A percentile compares a stretch with the other conserved stretches of the same genome.
Conservation (phyloP, 2,329 filamentous ascomycete species). For the Colletotrichum lini region DNA sequence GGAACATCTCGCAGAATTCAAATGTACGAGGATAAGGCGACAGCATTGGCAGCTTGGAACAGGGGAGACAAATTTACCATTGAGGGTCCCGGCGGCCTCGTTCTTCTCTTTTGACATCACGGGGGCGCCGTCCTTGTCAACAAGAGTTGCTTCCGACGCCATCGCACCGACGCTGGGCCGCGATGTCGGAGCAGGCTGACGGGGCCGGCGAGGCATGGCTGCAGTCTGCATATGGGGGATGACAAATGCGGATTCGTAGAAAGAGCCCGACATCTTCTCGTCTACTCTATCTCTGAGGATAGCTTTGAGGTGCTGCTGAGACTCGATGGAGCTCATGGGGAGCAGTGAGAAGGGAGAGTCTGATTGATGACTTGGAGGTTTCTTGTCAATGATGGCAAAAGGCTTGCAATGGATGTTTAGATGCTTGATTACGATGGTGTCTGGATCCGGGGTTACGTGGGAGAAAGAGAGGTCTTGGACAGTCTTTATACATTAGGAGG, state of each 20-base stretch:
- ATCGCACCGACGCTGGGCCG: constrained; percentile 20
- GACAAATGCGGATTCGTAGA: constrained; percentile 39
- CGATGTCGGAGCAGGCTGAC: constrained; percentile 21
- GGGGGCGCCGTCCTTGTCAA: constrained; percentile 35
- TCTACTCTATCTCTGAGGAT: constrained; percentile 26
- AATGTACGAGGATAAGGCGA: not conserved
- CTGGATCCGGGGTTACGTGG: not conserved
- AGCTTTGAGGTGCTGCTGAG: constrained; percentile 32
- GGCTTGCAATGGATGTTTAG: not conserved
- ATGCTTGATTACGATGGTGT: constrained; percentile 5
- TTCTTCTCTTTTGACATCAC: constrained; percentile 34
- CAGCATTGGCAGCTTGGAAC: not conserved
- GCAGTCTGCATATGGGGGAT: constrained; percentile 36
- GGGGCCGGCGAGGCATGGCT: constrained; percentile 35
- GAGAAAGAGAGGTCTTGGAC: constrained; percentile 13
- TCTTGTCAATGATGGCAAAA: not conserved
- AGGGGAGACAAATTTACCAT: constrained; percentile 9
- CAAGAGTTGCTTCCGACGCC: constrained; percentile 38
- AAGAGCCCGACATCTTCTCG: constrained; percentile 31
- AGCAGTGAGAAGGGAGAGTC: not conserved
- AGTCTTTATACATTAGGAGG: constrained; percentile 18
- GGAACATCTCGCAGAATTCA: not conserved
- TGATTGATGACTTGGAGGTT: not conserved
- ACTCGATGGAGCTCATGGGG: constrained; percentile 37
- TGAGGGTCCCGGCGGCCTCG: constrained; percentile 12